Base-by-base conservation (phyloP, 2,329 filamentous ascomycete genomes). In the Uncinocarpus reesii region DNA sequence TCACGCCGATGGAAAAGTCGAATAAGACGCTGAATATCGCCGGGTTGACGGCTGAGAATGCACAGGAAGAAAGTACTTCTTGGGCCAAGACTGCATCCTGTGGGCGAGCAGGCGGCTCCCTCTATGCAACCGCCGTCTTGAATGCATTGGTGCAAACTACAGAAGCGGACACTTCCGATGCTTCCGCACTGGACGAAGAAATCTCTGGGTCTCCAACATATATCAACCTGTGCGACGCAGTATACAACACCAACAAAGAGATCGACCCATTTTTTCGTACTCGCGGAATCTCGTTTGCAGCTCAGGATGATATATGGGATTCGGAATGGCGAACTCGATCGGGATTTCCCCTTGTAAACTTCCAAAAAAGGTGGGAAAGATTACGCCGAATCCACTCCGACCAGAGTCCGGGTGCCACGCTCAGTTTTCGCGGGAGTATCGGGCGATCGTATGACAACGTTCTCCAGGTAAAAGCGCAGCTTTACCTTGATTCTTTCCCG, bases 301-400 rank as follows among this genome's bases (percentile, higher is more conserved):
- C 55, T 36, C 52, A 53, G 42, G 45, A 57, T 37, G 52, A 55
- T 29, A 45, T 50, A 35, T 57, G 54, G 54, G 53, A 52, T 21
- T 34, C 28, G 7, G 38, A 52, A 26, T 52, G 48, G 47, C 44
- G 47, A 32, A 41, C 32, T 16, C 51, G 55, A 13, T 42, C 47
- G 16, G 52, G 49, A 6, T 34, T 55, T 28, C 51, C 52, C 4
- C 49, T 56, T 13, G 35, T 48, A 37, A 42, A 50, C 31, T 52
- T 44, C 36, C 50, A 54, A 34, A 28, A 34, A 28, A 52, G 49
- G 37, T 56, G 54, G 54, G 51, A 54, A 28, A 35, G 18, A 23
- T 23, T 50, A 11, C 21, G 35, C 21, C 35, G 20, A 38, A 16
- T 38, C 35, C 21, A 20, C 16, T 24, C 35, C 35, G 35, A 24